Evolutionary conservation across 306 rosid species (phyloP).

Genomic region (Leucaena leucocephala): DNA sequence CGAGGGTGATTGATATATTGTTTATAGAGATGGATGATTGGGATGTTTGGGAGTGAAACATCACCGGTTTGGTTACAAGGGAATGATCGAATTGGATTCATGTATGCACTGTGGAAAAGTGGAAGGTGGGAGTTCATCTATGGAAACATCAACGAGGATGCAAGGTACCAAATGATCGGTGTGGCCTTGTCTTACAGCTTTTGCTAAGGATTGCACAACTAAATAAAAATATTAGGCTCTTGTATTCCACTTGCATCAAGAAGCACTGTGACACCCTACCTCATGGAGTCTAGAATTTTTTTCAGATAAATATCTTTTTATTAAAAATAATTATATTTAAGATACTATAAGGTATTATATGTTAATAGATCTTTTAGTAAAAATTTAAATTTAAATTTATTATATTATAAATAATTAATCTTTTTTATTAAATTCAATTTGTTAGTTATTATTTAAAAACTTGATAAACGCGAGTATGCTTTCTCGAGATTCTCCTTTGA

Average conservation of each 20-base stretch:
- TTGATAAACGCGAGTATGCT: too few relatives aligned
- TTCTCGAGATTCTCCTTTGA: too few relatives aligned
- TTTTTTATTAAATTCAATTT: too few relatives aligned
- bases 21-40: neutral
- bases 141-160: conserved; percentile 7
- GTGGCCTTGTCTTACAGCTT: neutral
- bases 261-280: neutral
- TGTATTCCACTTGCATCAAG: neutral
- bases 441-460: too few relatives aligned
- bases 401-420: too few relatives aligned
- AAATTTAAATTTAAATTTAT: too few relatives aligned
- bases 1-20: conserved; percentile 15
- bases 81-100: neutral
- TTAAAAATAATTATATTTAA: too few relatives aligned
- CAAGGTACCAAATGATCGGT: neutral
- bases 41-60: neutral
- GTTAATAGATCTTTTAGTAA: too few relatives aligned
- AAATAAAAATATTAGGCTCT: neutral
- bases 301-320: too few relatives aligned
- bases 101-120: neutral
- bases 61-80: neutral
- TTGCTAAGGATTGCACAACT: conserved; percentile 10
- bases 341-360: too few relatives aligned
- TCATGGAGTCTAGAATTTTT: too few relatives aligned
- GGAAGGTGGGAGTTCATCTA: conserved; percentile 14